Percentiles rank a stretch among this genome's conserved stretches.
phyloP scores from a whole-genome alignment of 495 filamentous ascomycete species.

The Haplographium delicatum region DNA sequence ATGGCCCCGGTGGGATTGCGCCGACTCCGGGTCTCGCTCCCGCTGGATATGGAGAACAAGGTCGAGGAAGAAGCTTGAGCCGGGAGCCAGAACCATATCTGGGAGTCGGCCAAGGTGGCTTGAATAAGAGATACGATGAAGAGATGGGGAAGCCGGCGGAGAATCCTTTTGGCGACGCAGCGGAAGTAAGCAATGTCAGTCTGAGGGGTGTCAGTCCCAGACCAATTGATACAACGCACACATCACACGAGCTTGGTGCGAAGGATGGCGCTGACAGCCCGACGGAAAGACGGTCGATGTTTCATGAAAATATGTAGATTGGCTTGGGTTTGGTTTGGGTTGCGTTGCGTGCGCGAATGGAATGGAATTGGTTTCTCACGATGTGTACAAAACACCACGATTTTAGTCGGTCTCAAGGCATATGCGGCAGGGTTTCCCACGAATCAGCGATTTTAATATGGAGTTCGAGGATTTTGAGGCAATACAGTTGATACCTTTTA shows the following conservation, averaged over 20 bases:
- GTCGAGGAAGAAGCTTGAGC: slow-evolving; percentile 32
- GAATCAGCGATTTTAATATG: no score
- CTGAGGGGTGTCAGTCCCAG: slow-evolving; percentile 52
- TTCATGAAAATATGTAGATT: slow-evolving; percentile 44
- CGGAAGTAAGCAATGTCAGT: slow-evolving; percentile 50
- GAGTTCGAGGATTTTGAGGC: no score
- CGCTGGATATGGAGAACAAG: slow-evolving; percentile 23
- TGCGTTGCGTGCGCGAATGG: no score
- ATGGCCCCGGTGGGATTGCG: slow-evolving; percentile 13
- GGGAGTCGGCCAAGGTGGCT: slow-evolving; percentile 30
- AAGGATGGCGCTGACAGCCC: slow-evolving; percentile 29
- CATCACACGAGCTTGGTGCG: slow-evolving; percentile 11
- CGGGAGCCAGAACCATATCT: slow-evolving; percentile 29
- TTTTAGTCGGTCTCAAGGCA: no score
- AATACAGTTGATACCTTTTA: no score
- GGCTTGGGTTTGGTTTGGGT: background rate
- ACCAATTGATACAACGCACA: slow-evolving; percentile 38
- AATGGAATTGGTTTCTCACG: no score
- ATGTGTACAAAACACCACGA: no score
- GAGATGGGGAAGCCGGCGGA: slow-evolving; percentile 30
- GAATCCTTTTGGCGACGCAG: slow-evolving; percentile 54
- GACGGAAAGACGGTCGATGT: slow-evolving; percentile 42
- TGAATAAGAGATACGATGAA: slow-evolving; percentile 42
- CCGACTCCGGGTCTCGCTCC: slow-evolving; percentile 8
- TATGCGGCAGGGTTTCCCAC: no score